Evolutionary conservation across 345 rosid species (phyloP), one percentile per base, ranked within the genome.

Genomic region (Litchi chinensis): DNA sequence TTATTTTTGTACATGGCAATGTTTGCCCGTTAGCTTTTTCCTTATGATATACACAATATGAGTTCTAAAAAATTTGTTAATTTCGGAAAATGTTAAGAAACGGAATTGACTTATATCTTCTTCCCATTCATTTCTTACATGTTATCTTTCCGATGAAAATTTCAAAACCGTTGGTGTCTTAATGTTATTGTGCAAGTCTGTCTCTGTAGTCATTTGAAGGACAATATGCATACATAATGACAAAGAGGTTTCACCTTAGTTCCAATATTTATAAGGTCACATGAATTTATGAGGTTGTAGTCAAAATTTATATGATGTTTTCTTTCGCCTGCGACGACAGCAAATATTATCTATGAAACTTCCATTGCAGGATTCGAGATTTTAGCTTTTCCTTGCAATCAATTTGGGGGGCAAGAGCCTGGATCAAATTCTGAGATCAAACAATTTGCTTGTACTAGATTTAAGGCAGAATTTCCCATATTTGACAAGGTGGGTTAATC

Each of bases 351-450:
- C 32, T 54, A 19, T 66, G 54, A 44, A 60, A 71, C 77, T 70
- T 71, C 46, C 39, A 3, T 74, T 59, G 22, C 86, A 95, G 97
- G 98, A 54, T 88, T 95, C 75, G 98, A 92, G 84, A 90, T 95
- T 84, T 79, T 93, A 75, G 97, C 98, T 81, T 93, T 93, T 79
- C 98, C 98, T 59, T 95, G 98, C 91, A 95, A 95, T 81, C 98
- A 93, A 72, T 95, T 95, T 67, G 93, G 92, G 3, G 88, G 91
- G 52, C 98, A 95, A 86, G 98, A 93, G 82, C 98, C 97, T 10
- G 98, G 93, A 50, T 87, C 88, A 75, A 95, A 91, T 76, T 82
- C 93, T 9, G 93, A 95, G 84, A 95, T 95, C 76, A 88, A 93
- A 82, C 81, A 93, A 41, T 87, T 87, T 21, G 98, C 95, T 15